These are phyloP conservation scores for Podosphaera xanthii DNA, from an alignment of 2,329 filamentous ascomycete genomes.

Conservation along the genomic window DNA sequence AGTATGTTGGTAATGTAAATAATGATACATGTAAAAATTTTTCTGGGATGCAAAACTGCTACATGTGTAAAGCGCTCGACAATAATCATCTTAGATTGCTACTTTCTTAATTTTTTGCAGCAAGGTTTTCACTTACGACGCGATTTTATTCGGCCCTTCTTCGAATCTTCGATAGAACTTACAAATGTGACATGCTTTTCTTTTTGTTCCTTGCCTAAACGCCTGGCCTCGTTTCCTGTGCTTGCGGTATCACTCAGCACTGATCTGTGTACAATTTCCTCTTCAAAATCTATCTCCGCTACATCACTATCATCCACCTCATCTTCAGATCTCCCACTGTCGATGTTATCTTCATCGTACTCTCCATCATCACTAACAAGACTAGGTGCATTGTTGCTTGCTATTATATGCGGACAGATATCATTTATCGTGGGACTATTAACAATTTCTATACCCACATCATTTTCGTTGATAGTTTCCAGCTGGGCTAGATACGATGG, in stretches of 20 bases:
- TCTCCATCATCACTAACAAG: slow-evolving; percentile 64
- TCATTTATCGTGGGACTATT: slow-evolving; percentile 31
- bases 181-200: slow-evolving; percentile 18
- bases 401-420: slow-evolving; percentile 43
- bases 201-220: slow-evolving; percentile 11
- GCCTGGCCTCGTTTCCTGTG: slow-evolving; percentile 7
- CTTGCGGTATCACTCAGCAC: slow-evolving; percentile 10
- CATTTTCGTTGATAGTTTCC: slow-evolving; percentile 4
- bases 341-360: slow-evolving; percentile 42
- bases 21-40: too few relatives aligned
- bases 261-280: slow-evolving; percentile 18
- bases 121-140: not conserved
- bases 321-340: slow-evolving; percentile 23
- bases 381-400: slow-evolving; percentile 57
- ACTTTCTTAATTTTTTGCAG: not conserved
- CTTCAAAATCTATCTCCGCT: slow-evolving; percentile 37
- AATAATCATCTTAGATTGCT: not conserved
- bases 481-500: not conserved
- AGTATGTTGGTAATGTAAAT: too few relatives aligned
- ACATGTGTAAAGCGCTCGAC: not conserved
- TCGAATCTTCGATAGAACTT: slow-evolving; percentile 14
- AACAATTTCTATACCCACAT: slow-evolving; percentile 18
- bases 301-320: slow-evolving; percentile 35
- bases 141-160: slow-evolving; percentile 3
- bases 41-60: not conserved